Evolutionary conservation across 2,329 filamentous ascomycete genomes (phyloP).

Genomic region (Canariomyces notabilis): DNA sequence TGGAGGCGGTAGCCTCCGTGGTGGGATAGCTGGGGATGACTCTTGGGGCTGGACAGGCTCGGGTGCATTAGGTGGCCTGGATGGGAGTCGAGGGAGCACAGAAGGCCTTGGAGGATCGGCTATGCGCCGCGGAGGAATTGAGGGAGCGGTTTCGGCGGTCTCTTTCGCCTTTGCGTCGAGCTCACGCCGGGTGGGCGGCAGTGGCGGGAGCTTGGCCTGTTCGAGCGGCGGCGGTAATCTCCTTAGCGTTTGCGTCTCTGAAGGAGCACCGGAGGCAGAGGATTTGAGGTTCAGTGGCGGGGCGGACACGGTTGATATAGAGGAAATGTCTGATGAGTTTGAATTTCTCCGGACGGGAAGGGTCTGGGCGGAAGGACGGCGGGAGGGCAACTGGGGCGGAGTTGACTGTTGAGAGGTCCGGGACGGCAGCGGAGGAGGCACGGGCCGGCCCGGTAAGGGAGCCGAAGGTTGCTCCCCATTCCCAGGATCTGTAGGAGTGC

Average conservation of each 20-base stretch:
- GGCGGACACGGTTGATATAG: slow-evolving; percentile 49
- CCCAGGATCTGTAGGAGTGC: slow-evolving; percentile 28
- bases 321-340: slow-evolving; percentile 53
- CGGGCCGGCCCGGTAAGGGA: slow-evolving; percentile 27
- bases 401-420: slow-evolving; percentile 35
- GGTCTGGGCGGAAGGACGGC: slow-evolving; percentile 43
- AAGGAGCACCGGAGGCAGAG: slow-evolving; percentile 45
- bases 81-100: slow-evolving; percentile 48
- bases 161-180: slow-evolving; percentile 43
- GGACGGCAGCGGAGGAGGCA: slow-evolving; percentile 34
- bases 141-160: slow-evolving; percentile 29
- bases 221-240: slow-evolving; percentile 54
- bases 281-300: slow-evolving; percentile 44
- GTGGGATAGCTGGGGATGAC: slow-evolving; percentile 45
- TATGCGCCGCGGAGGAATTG: slow-evolving; percentile 35
- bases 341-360: slow-evolving; percentile 46
- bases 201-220: slow-evolving; percentile 50
- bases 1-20: slow-evolving; percentile 38
- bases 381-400: slow-evolving; percentile 47
- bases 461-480: slow-evolving; percentile 23
- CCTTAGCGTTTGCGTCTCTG: slow-evolving; percentile 35
- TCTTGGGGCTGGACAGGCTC: slow-evolving; percentile 46
- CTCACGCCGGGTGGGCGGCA: slow-evolving; percentile 53
- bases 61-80: slow-evolving; percentile 39
- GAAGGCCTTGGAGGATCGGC: slow-evolving; percentile 32